phyloP scores from a whole-genome alignment of 306 rosid species.

The Coriaria nepalensis region DNA sequence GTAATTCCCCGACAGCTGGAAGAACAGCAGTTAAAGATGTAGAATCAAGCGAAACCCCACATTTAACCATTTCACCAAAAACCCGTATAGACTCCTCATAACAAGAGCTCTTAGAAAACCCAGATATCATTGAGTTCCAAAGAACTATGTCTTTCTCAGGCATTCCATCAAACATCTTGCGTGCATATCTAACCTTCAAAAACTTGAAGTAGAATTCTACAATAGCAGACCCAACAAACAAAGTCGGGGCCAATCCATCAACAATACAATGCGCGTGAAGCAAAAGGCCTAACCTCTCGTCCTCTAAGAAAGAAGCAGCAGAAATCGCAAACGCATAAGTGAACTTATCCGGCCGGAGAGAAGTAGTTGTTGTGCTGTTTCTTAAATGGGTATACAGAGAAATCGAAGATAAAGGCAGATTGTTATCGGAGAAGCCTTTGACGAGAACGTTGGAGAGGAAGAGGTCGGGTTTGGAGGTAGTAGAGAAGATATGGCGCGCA shows the following conservation, averaged over 20 bases:
- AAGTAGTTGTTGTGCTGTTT: conserved; percentile 12
- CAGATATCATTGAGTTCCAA: conserved; percentile 78
- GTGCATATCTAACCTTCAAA: conserved; percentile 40
- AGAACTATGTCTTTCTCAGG: conserved; percentile 47
- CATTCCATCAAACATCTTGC: conserved; percentile 71
- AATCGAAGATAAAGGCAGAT: conserved; percentile 36
- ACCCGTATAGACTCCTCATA: conserved; percentile 28
- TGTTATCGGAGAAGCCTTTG: conserved; percentile 47
- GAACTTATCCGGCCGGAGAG: conserved; percentile 50
- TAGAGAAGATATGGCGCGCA: conserved; percentile 53
- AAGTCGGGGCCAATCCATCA: conserved; percentile 44
- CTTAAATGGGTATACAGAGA: conserved; percentile 48
- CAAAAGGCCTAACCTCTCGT: conserved; percentile 31
- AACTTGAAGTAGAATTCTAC: conserved; percentile 57
- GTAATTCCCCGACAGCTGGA: conserved; percentile 69
- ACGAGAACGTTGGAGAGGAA: conserved; percentile 80
- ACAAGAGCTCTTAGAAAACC: conserved; percentile 50
- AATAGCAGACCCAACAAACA: conserved; percentile 53
- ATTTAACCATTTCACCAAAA: conserved; percentile 43
- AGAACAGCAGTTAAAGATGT: conserved; percentile 49
- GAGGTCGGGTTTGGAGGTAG: conserved; percentile 54
- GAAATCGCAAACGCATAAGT: conserved; percentile 50
- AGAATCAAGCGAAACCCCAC: conserved; percentile 40
- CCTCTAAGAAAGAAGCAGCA: conserved; percentile 33
- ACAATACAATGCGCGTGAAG: conserved; percentile 54